Conservation (phyloP, 306 rosid species). For the Quercus alba region DNA sequence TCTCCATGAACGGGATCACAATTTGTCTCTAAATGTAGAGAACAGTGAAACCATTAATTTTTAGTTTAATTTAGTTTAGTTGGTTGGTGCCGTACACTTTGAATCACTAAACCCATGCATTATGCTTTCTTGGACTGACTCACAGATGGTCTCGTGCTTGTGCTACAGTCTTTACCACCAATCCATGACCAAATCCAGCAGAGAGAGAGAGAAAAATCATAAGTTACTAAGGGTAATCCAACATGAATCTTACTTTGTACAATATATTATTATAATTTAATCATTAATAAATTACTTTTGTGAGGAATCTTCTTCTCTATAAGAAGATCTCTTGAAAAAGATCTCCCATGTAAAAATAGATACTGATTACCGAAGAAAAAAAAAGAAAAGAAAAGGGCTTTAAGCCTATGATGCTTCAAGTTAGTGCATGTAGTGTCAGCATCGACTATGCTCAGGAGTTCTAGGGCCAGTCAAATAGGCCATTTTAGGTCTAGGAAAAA, state of each 20-base stretch:
- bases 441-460: slow-evolving; percentile 19
- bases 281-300: slow-evolving; percentile 26
- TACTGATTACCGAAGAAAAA: background rate
- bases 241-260: slow-evolving; percentile 41
- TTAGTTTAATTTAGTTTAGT: slow-evolving; percentile 17
- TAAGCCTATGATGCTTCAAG: slow-evolving; percentile 30
- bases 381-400: background rate
- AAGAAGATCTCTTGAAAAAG: slow-evolving; percentile 19
- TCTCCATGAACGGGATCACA: slow-evolving; percentile 27
- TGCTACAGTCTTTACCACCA: slow-evolving; percentile 9
- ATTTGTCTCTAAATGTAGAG: slow-evolving; percentile 11
- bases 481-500: slow-evolving; percentile 5
- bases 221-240: slow-evolving; percentile 34
- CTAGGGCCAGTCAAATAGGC: slow-evolving; percentile 28
- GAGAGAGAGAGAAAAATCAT: slow-evolving; percentile 27
- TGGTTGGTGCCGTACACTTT: slow-evolving; percentile 46
- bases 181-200: slow-evolving; percentile 26
- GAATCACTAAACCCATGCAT: slow-evolving; percentile 36
- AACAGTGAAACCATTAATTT: slow-evolving; percentile 7
- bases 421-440: slow-evolving; percentile 39
- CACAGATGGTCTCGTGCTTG: background rate
- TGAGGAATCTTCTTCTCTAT: slow-evolving; percentile 28
- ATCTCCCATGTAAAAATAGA: background rate
- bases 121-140: slow-evolving; percentile 34
- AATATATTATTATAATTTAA: slow-evolving; percentile 19